Evolutionary conservation across 2,329 filamentous ascomycete genomes (phyloP).

Genomic region (Sclerotinia borealis): DNA sequence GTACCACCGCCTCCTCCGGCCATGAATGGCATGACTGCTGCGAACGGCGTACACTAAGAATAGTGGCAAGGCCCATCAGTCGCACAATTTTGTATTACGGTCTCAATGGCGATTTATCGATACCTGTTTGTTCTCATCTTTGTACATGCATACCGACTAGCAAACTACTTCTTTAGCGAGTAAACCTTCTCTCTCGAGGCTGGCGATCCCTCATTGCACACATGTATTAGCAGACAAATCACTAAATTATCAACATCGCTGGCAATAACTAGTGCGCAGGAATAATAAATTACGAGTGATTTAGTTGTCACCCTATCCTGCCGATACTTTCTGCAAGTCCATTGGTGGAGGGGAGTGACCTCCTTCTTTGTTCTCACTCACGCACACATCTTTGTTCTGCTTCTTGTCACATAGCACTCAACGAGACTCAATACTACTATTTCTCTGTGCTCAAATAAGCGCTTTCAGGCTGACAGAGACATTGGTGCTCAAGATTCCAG

Average conservation of each 20-base stretch:
- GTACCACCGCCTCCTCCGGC: slow-evolving; percentile 29
- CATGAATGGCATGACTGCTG: slow-evolving; percentile 21
- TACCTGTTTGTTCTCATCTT: not conserved
- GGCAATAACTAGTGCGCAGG: not conserved
- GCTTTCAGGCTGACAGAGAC: not conserved
- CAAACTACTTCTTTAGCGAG: not conserved
- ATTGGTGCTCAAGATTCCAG: not conserved
- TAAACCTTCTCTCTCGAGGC: not conserved
- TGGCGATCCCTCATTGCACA: not conserved
- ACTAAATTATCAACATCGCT: slow-evolving; percentile 1
- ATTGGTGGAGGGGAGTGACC: not conserved
- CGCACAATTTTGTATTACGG: slow-evolving; percentile 11
- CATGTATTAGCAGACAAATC: slow-evolving; percentile 9
- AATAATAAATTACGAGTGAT: not conserved
- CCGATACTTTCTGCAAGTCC: not conserved
- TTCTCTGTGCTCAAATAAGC: not conserved
- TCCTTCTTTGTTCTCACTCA: not conserved
- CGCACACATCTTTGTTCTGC: not conserved
- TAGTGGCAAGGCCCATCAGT: not conserved
- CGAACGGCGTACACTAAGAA: slow-evolving; percentile 9
- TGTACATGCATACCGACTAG: not conserved
- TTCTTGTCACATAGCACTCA: not conserved
- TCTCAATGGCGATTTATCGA: not conserved
- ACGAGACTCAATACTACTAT: not conserved
- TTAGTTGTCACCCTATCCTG: not conserved